Base-by-base conservation (phyloP, 352 stramenopile genomes). In the Phytophthora sojae region DNA sequence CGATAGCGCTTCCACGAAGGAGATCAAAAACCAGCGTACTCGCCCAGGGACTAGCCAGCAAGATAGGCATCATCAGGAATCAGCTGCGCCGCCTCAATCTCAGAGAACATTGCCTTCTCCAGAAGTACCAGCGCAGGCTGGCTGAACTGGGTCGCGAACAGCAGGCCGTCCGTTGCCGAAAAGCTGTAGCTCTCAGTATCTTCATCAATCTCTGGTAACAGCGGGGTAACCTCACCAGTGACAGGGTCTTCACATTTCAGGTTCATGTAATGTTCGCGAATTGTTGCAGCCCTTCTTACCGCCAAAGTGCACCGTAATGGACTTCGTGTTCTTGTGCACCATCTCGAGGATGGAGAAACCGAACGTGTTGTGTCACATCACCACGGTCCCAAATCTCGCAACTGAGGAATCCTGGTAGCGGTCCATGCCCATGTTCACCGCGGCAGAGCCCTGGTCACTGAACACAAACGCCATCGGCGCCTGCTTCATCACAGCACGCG, bases 261-360 rank as follows among this genome's bases (percentile, higher is more conserved):
- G 44, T 77, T 87, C 87, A 94, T 95, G 71, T 94, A 95, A 71
- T 97, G 95, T 25, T 93, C 78, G 23, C 91, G 91, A 68, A 96
- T 96, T 30, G 21, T 69, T 68, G n/a, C 82, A 85, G 21, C 91
- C 91, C 37, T 85, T 86, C 55, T 84, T 86, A 29, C 91, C 91
- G 37, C 91, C 91, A 83, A 97, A 97, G 73, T 21, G 21, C 21
- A 21, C 21, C 21, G 21, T 21, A 21, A 21, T 21, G 21, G 21
- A 21, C 21, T 21, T 21, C 21, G 21, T 21, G 21, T 21, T 21
- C 21, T 21, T 21, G 21, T 21, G n/a, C n/a, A n/a, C n/a, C n/a
- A n/a, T n/a, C n/a, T n/a, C n/a, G n/a, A n/a, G n/a, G n/a, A n/a
- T n/a, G 21, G 21, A 21, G 21, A 21, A 21, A 21, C 21, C 21